These are phyloP conservation scores for Alisma plantagoaquatica DNA, from an alignment of 106 monocot species.

Conservation along the genomic window DNA sequence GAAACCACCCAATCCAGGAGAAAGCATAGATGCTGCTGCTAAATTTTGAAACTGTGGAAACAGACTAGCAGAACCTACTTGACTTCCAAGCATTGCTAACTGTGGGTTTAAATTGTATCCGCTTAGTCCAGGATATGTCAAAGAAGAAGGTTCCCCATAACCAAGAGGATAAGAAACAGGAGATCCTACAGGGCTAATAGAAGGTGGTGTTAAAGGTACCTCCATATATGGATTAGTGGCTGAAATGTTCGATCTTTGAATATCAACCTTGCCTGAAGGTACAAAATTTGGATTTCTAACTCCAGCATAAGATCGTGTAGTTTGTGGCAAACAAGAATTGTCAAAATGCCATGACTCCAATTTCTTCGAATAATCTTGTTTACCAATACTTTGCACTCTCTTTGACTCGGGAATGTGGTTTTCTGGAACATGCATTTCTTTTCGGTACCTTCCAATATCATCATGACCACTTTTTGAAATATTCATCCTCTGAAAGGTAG, in stretches of 20 bases:
- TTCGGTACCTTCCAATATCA: conserved; percentile 27
- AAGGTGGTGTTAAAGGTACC: conserved; percentile 21
- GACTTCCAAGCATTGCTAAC: conserved; percentile 39
- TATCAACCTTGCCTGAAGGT: conserved; percentile 13
- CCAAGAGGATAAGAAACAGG: conserved; percentile 33
- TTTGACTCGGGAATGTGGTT: conserved; percentile 36
- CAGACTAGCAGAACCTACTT: conserved; percentile 22
- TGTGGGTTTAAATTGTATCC: conserved; percentile 22
- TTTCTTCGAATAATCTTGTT: conserved; percentile 13
- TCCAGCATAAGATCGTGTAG: conserved; percentile 7
- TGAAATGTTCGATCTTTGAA: conserved; percentile 13
- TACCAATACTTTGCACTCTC: conserved; percentile 15
- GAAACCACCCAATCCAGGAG: conserved; percentile 29
- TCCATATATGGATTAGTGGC: conserved; percentile 40
- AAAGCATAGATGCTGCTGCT: conserved; percentile 30
- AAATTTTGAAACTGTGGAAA: conserved; percentile 40
- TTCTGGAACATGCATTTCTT: conserved; percentile 38
- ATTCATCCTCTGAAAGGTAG: conserved; percentile 55
- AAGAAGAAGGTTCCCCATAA: conserved; percentile 26
- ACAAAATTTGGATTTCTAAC: conserved; percentile 14
- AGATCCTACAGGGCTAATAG: conserved; percentile 30
- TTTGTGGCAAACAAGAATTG: conserved; percentile 24
- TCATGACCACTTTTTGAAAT: conserved; percentile 39
- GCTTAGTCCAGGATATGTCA: conserved; percentile 25
- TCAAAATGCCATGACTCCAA: conserved; percentile 7